These are phyloP conservation scores for Penicillium aurantiogriseum DNA, from an alignment of 2,329 filamentous ascomycete genomes.

Conservation along the genomic window DNA sequence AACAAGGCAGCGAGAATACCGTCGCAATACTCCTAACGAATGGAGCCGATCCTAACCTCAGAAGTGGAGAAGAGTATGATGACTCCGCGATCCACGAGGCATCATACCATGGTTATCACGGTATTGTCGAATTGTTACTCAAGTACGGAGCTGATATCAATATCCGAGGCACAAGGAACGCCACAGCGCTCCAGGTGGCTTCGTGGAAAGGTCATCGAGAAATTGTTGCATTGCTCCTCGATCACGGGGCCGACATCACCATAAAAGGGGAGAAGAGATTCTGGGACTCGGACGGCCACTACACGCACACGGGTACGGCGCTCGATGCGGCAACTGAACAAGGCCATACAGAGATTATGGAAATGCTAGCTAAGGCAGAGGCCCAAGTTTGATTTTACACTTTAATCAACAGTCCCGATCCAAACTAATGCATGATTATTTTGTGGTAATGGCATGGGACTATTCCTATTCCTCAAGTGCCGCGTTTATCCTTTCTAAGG, in stretches of 20 bases:
- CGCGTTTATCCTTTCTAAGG: slow-evolving; percentile 30
- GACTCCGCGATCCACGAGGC: background rate
- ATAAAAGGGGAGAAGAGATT: background rate
- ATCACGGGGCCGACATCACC: background rate
- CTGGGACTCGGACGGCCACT: no score
- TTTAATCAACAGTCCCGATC: background rate
- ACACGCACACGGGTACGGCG: background rate
- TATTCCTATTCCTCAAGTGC: slow-evolving; percentile 14
- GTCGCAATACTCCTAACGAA: background rate
- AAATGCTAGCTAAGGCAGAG: background rate
- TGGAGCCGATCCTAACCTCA: background rate
- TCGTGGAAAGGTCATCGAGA: background rate
- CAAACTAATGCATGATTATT: background rate
- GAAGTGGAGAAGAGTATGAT: background rate
- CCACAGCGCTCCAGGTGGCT: background rate
- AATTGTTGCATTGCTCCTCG: background rate
- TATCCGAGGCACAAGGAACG: background rate
- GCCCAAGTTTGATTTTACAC: background rate
- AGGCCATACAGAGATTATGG: background rate
- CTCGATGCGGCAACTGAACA: background rate
- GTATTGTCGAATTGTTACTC: background rate
- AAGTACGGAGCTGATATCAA: background rate
- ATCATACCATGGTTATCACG: background rate
- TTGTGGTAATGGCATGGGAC: background rate
- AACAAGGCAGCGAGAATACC: background rate